Percentiles rank a stretch among this genome's conserved stretches.
phyloP scores from a whole-genome alignment of 257 asterid species.

The Solanum medicagineum region DNA sequence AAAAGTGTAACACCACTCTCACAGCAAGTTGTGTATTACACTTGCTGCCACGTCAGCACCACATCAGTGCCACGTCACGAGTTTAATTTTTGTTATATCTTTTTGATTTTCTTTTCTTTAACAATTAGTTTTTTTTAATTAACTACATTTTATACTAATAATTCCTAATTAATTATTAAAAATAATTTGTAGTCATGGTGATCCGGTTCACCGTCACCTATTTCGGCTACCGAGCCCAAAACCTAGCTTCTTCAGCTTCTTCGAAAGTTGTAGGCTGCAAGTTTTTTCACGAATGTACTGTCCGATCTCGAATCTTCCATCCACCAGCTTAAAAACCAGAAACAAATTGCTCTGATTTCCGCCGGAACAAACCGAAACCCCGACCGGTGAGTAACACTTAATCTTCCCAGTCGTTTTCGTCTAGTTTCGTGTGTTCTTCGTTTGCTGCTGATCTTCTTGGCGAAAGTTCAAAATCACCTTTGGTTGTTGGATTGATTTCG shows the following conservation, averaged over 20 bases:
- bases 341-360: conserved; percentile 19
- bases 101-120: too few species aligned
- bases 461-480: conserved; percentile 26
- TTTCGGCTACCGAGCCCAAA: conserved; percentile 71
- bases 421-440: conserved; percentile 29
- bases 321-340: conserved; percentile 25
- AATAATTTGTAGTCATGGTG: conserved; percentile 45
- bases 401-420: not conserved
- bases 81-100: too few species aligned
- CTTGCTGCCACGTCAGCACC: too few species aligned
- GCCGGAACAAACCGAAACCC: conserved; percentile 11
- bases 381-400: not conserved
- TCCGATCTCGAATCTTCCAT: conserved; percentile 25
- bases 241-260: conserved; percentile 39
- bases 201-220: conserved; percentile 61
- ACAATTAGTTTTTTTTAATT: too few species aligned
- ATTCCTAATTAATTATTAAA: too few species aligned
- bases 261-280: conserved; percentile 24
- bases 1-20: too few species aligned
- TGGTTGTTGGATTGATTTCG: conserved; percentile 43
- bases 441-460: conserved; percentile 39
- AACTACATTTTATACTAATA: too few species aligned
- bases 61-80: too few species aligned
- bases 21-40: too few species aligned
- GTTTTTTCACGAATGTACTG: conserved; percentile 41